Conservation (phyloP, 1,284 basidiomycete species). For the Marasmius sp. region DNA sequence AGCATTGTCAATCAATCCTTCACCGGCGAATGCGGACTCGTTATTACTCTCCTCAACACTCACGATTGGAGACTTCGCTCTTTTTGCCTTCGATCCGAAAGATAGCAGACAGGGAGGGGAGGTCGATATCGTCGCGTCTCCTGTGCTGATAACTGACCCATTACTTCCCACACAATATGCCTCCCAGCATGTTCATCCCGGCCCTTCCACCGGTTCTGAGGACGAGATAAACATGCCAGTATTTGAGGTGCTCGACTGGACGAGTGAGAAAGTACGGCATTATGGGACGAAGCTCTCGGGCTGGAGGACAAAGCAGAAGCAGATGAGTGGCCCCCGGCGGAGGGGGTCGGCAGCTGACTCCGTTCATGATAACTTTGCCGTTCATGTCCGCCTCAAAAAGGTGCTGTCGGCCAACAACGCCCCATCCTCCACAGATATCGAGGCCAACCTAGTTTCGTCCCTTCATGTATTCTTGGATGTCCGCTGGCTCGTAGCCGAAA, state of each 20-base stretch:
- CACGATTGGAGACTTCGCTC: conserved; percentile 49
- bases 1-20: conserved; percentile 30
- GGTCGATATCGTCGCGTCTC: conserved; percentile 41
- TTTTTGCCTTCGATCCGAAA: conserved; percentile 44
- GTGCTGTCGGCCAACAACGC: neutral
- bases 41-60: conserved; percentile 26
- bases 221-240: conserved; percentile 40
- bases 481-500: conserved; percentile 41
- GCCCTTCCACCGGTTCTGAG: conserved; percentile 16
- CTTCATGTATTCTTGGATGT: conserved; percentile 78
- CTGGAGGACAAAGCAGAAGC: conserved; percentile 51
- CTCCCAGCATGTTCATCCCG: conserved; percentile 41
- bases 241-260: conserved; percentile 68
- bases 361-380: neutral
- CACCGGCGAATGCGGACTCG: conserved; percentile 5
- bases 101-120: conserved; percentile 13
- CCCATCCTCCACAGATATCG: conserved; percentile 6
- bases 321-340: conserved; percentile 9
- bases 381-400: neutral
- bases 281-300: conserved; percentile 54
- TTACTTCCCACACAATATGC: conserved; percentile 53
- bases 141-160: conserved; percentile 65
- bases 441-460: conserved; percentile 49
- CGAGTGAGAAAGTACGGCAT: conserved; percentile 36
- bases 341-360: neutral